phyloP scores from a whole-genome alignment of 164 flowering plant species.

The Dillenia suffruticosa region DNA sequence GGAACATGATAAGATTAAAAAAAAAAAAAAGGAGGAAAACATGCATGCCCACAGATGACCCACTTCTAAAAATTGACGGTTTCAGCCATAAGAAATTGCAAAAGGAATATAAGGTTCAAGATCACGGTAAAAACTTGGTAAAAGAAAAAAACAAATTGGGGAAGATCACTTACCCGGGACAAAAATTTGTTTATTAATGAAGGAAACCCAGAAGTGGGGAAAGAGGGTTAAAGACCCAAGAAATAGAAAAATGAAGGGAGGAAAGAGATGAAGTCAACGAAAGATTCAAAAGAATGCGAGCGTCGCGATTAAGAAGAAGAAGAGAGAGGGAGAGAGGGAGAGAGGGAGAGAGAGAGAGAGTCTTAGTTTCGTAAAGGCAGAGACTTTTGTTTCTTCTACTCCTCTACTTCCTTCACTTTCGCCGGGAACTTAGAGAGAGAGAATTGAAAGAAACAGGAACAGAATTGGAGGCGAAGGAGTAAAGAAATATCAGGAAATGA shows the following conservation, averaged over 20 bases:
- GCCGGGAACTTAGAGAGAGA: conserved; percentile 13
- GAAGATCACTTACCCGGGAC: conserved; percentile 3
- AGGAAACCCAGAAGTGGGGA: background rate
- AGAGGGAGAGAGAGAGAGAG: no score
- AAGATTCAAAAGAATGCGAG: background rate
- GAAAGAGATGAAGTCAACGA: background rate
- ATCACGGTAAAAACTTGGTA: no score
- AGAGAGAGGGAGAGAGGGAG: no score
- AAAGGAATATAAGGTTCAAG: no score
- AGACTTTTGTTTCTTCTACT: conserved; percentile 28
- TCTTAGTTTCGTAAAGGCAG: conserved; percentile 21
- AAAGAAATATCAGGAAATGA: conserved; percentile 23
- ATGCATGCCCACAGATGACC: no score
- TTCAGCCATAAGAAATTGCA: no score
- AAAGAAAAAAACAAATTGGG: background rate
- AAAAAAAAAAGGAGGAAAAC: no score
- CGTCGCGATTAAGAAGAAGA: background rate
- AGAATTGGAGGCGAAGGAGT: conserved; percentile 31
- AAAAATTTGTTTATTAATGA: background rate
- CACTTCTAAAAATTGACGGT: no score
- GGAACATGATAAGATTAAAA: no score
- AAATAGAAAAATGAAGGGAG: background rate
- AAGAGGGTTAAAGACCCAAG: background rate
- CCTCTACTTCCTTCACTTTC: conserved; percentile 32
- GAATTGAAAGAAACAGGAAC: conserved; percentile 4